A percentile compares a stretch with the other conserved stretches of the same genome.
Evolutionary conservation across 148 eudicot genomes (phyloP).

Genomic region (Chenopodium formosanum): DNA sequence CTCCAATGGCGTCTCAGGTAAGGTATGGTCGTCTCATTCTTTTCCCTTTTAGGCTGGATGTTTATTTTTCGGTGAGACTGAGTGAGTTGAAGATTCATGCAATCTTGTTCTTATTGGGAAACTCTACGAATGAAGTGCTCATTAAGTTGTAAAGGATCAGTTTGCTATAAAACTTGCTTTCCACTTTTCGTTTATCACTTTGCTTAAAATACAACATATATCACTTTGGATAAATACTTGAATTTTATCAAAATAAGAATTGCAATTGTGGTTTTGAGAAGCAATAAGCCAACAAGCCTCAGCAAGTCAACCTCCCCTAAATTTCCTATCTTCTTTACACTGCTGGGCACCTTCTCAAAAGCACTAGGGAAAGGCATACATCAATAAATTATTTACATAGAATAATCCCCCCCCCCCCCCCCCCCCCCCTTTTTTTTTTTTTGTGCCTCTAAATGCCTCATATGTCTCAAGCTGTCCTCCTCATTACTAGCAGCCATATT

Average conservation of each 20-base stretch:
- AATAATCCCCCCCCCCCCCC: neutral
- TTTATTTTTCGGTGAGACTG: neutral
- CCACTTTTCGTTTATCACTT: neutral
- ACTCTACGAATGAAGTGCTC: neutral
- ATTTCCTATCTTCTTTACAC: neutral
- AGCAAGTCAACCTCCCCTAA: neutral
- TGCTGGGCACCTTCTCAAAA: neutral
- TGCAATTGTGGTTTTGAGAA: too few relatives aligned
- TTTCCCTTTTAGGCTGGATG: slow-evolving; percentile 17
- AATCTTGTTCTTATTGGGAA: neutral
- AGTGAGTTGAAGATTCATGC: neutral
- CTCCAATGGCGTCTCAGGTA: slow-evolving; percentile 92
- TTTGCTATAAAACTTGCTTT: neutral
- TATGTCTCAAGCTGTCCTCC: neutral
- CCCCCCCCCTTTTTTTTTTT: too few relatives aligned
- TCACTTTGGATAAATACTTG: neutral
- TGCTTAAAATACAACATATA: neutral
- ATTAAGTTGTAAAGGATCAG: neutral
- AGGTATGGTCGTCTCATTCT: slow-evolving; percentile 31
- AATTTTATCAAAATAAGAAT: too few relatives aligned
- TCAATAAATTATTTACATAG: neutral
- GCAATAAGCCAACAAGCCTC: neutral
- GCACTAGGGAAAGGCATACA: neutral
- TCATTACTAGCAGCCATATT: neutral
- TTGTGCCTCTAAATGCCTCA: neutral